These are phyloP conservation scores for Fusarium lyarnte DNA, from an alignment of 2,329 filamentous ascomycete genomes.

Conservation along the genomic window DNA sequence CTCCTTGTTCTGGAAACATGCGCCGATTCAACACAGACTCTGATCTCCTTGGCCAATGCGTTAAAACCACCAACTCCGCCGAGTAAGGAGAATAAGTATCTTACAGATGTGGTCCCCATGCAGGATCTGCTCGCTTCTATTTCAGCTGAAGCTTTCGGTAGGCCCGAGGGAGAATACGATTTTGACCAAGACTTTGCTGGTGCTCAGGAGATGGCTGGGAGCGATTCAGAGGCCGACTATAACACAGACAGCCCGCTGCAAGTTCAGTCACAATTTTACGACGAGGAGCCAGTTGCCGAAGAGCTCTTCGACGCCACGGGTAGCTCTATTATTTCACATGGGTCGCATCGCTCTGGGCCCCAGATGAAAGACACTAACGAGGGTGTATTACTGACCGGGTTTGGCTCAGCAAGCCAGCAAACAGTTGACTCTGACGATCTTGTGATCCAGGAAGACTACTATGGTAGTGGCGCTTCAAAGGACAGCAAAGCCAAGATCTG, in stretches of 20 bases:
- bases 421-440: conserved; percentile 70
- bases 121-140: conserved; percentile 91
- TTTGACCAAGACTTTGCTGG: conserved; percentile 71
- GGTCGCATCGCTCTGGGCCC: conserved; percentile 20
- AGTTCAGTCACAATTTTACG: conserved; percentile 59
- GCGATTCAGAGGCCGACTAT: conserved; percentile 46
- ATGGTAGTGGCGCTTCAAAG: conserved; percentile 68
- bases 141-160: conserved; percentile 82
- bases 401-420: conserved; percentile 42
- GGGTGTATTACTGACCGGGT: conserved; percentile 49
- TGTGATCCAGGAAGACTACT: conserved; percentile 81
- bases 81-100: conserved; percentile 84
- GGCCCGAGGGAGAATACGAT: conserved; percentile 68
- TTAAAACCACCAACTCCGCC: conserved; percentile 85
- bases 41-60: conserved; percentile 81
- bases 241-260: conserved; percentile 50
- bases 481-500: conserved; percentile 78
- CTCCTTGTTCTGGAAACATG: conserved; percentile 93
- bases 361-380: conserved; percentile 51
- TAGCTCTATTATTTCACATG: conserved; percentile 44
- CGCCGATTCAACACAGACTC: conserved; percentile 94
- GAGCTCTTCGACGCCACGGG: conserved; percentile 60
- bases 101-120: conserved; percentile 85
- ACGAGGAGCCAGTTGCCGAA: conserved; percentile 55
- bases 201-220: conserved; percentile 59